A percentile compares a stretch with the other conserved stretches of the same genome.
Conservation (phyloP, 306 rosid species). For the Quercus aquifolioides region DNA sequence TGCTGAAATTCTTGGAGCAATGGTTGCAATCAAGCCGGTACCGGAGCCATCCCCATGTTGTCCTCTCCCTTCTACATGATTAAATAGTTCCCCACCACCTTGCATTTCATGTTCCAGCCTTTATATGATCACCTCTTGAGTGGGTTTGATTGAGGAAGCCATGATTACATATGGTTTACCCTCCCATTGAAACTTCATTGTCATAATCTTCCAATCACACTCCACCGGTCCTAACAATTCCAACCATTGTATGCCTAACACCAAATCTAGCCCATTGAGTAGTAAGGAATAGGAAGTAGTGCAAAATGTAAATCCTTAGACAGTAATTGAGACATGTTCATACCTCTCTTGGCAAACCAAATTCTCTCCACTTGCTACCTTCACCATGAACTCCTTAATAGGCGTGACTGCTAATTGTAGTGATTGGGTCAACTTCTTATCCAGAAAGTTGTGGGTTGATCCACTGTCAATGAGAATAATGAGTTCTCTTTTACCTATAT, state of each 20-base stretch:
- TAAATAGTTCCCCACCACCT: too few relatives aligned
- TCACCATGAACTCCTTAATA: not conserved
- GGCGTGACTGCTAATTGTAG: not conserved
- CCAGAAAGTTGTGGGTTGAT: not conserved
- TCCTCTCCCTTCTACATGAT: too few relatives aligned
- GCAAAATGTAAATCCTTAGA: too few relatives aligned
- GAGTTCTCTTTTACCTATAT: too few relatives aligned
- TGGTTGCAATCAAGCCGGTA: too few relatives aligned
- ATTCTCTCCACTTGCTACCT: not conserved
- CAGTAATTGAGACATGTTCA: not conserved
- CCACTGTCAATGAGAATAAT: not conserved
- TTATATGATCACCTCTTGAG: not conserved
- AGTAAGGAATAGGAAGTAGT: not conserved
- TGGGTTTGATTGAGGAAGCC: not conserved
- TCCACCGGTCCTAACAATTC: not conserved
- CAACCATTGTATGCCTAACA: not conserved
- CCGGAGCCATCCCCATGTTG: too few relatives aligned
- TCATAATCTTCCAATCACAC: not conserved
- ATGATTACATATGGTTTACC: not conserved
- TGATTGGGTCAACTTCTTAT: not conserved
- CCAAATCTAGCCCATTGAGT: not conserved
- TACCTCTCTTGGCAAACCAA: not conserved
- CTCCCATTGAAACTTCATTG: not conserved
- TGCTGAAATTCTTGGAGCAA: not conserved
- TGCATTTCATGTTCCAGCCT: too few relatives aligned